Conservation (phyloP, 2,329 filamentous ascomycete genomes). For the Paecilomyces niveus region DNA sequence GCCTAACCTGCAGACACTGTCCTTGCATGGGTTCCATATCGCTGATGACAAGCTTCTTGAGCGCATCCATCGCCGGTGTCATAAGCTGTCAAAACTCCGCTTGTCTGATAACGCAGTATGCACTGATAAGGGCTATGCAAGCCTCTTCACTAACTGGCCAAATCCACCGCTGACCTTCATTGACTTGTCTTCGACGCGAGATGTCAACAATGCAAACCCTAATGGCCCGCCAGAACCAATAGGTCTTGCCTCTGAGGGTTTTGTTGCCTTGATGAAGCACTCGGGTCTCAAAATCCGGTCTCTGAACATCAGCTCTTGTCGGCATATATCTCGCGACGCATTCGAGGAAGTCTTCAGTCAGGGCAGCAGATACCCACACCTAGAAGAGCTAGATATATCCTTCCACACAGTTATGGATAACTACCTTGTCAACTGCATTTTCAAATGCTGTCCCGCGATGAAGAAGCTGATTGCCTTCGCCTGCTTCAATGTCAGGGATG, state of each 20-base stretch:
- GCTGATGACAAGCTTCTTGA: slow-evolving; percentile 64
- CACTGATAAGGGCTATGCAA: slow-evolving; percentile 66
- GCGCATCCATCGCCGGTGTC: slow-evolving; percentile 64
- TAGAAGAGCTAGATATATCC: slow-evolving; percentile 67
- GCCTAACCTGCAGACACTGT: slow-evolving; percentile 64
- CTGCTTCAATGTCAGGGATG: slow-evolving; percentile 53
- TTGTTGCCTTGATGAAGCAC: slow-evolving; percentile 76
- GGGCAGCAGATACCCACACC: slow-evolving; percentile 56
- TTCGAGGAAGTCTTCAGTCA: slow-evolving; percentile 68
- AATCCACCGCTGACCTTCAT: slow-evolving; percentile 65
- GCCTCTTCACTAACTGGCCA: slow-evolving; percentile 67
- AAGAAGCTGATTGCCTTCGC: slow-evolving; percentile 55
- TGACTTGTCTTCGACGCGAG: slow-evolving; percentile 71
- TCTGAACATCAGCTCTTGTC: slow-evolving; percentile 75
- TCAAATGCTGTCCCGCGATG: slow-evolving; percentile 40
- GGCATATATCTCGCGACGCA: slow-evolving; percentile 66
- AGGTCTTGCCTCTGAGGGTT: slow-evolving; percentile 68
- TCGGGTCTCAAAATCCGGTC: slow-evolving; percentile 60
- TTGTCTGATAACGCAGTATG: slow-evolving; percentile 69
- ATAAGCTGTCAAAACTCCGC: slow-evolving; percentile 65
- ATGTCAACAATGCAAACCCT: slow-evolving; percentile 64
- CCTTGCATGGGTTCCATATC: slow-evolving; percentile 60
- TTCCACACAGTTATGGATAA: slow-evolving; percentile 50
- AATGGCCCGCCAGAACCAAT: slow-evolving; percentile 55
- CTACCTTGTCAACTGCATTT: slow-evolving; percentile 37